These are phyloP conservation scores for Calonectria henricotiae DNA, from an alignment of 2,329 filamentous ascomycete genomes.

Conservation along the genomic window DNA sequence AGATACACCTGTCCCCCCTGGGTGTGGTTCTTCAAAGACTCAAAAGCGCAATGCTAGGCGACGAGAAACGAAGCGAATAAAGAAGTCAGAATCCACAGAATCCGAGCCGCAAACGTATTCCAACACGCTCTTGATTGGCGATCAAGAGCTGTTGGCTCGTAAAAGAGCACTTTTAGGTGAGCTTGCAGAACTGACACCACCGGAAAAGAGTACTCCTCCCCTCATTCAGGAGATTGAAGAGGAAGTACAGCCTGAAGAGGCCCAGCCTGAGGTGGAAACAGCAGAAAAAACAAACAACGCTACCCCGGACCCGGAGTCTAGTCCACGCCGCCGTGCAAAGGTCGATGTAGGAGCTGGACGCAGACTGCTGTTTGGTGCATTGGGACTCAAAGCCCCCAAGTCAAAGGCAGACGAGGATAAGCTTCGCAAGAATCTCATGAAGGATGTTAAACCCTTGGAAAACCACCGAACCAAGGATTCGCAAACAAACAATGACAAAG, in stretches of 20 bases:
- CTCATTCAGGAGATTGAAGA: slow-evolving; percentile 23
- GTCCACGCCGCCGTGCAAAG: slow-evolving; percentile 44
- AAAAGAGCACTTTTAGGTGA: slow-evolving; percentile 61
- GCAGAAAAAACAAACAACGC: slow-evolving; percentile 24
- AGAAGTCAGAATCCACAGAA: slow-evolving; percentile 36
- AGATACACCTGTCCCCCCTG: slow-evolving; percentile 53
- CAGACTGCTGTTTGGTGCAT: slow-evolving; percentile 80
- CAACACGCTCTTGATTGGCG: slow-evolving; percentile 38
- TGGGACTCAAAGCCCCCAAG: slow-evolving; percentile 80
- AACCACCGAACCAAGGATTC: slow-evolving; percentile 56
- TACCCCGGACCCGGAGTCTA: slow-evolving; percentile 32
- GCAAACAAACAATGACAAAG: slow-evolving; percentile 29
- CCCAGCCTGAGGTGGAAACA: neutral
- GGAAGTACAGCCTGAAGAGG: slow-evolving; percentile 32
- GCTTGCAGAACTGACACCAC: neutral
- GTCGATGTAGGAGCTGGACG: slow-evolving; percentile 73
- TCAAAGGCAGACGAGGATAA: slow-evolving; percentile 78
- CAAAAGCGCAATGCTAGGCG: slow-evolving; percentile 70
- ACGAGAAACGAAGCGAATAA: slow-evolving; percentile 57
- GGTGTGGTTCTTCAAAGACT: slow-evolving; percentile 62
- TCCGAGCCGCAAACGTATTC: slow-evolving; percentile 51
- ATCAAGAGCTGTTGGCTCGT: slow-evolving; percentile 57
- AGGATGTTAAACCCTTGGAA: slow-evolving; percentile 64
- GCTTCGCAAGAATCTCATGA: slow-evolving; percentile 73
- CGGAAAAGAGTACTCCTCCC: neutral